Evolutionary conservation across 371 early-diverging fungal species (phyloP).

Genomic region (Mucor ambiguus): DNA sequence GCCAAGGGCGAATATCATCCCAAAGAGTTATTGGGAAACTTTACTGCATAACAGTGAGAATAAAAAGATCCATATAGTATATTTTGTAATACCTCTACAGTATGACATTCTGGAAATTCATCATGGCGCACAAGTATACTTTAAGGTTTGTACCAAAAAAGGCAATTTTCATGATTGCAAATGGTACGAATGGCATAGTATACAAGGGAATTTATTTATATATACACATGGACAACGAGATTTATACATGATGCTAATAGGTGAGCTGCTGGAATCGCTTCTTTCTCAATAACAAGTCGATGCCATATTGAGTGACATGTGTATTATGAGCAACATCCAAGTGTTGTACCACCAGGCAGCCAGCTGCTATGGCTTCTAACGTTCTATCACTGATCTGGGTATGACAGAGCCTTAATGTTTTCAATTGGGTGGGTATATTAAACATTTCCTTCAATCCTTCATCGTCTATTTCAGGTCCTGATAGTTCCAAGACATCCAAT

Average conservation of each 20-base stretch:
- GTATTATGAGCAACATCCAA: slow-evolving; percentile 21
- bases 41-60: slow-evolving; percentile 7
- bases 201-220: neutral
- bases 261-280: slow-evolving; percentile 9
- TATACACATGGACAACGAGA: neutral
- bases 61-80: neutral
- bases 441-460: slow-evolving; percentile 9
- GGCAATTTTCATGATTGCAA: neutral
- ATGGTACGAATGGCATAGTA: neutral
- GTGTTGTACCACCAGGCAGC: slow-evolving; percentile 13
- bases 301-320: slow-evolving; percentile 7
- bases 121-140: neutral
- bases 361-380: slow-evolving; percentile 11
- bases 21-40: slow-evolving; percentile 58
- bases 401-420: slow-evolving; percentile 15
- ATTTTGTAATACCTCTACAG: neutral
- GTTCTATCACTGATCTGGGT: slow-evolving; percentile 24
- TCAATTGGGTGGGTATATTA: slow-evolving; percentile 4
- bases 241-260: neutral
- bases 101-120: neutral
- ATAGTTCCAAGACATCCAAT: slow-evolving; percentile 13
- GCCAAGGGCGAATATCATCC: slow-evolving; percentile 64
- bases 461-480: slow-evolving; percentile 19
- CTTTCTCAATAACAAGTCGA: neutral
- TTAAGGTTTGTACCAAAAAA: slow-evolving; percentile 1